Conservation (phyloP, 129 eudicot genomes). For the Arctium lappa region DNA sequence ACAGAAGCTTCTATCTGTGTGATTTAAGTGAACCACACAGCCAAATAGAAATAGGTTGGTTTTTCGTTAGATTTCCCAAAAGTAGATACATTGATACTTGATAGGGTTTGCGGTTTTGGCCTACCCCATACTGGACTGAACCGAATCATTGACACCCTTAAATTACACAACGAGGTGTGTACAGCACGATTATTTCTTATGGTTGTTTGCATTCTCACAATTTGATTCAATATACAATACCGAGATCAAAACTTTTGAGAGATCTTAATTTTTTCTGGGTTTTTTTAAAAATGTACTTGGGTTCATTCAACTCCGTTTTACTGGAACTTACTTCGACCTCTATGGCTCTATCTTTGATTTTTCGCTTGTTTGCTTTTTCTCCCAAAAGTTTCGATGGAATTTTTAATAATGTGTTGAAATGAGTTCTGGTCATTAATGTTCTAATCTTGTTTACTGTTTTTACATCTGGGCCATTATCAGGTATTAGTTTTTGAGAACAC, state of each 20-base stretch:
- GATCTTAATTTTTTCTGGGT: not conserved
- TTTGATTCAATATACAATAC: not conserved
- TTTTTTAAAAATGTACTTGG: no score
- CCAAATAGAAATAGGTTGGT: not conserved
- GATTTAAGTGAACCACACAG: not conserved
- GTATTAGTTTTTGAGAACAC: conserved; percentile 15
- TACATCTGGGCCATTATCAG: not conserved
- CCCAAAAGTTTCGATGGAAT: not conserved
- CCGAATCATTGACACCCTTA: not conserved
- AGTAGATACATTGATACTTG: not conserved
- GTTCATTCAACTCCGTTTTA: not conserved
- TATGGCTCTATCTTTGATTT: not conserved
- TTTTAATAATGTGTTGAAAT: not conserved
- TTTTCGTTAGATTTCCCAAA: not conserved
- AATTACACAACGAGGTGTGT: not conserved
- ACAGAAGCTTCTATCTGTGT: not conserved
- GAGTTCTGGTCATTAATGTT: not conserved
- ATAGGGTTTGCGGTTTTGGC: not conserved
- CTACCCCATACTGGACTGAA: not conserved
- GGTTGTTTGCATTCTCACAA: not conserved
- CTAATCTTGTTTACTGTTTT: conserved; percentile 4
- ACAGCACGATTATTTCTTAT: not conserved
- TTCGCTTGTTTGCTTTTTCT: not conserved
- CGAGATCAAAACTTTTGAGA: not conserved
- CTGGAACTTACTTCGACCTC: not conserved